Evolutionary conservation across 345 rosid genomes (phyloP).

Genomic region (Zanthoxylum bungeanum): DNA sequence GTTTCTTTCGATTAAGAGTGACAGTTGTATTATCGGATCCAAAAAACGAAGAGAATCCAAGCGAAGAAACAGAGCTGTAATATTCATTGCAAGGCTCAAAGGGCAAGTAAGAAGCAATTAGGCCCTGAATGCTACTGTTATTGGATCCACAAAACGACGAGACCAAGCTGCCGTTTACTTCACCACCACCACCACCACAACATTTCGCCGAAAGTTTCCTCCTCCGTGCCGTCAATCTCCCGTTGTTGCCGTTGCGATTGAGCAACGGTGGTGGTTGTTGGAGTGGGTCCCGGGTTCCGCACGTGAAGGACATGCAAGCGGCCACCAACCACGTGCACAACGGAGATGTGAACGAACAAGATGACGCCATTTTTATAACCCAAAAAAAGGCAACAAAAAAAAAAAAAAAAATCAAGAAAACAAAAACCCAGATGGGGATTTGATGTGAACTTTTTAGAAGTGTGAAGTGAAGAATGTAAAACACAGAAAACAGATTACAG

Average conservation of each 20-base stretch:
- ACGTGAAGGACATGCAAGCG: slow-evolving; percentile 76
- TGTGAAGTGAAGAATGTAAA: slow-evolving; percentile 4
- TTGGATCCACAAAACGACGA: slow-evolving; percentile 43
- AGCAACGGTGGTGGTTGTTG: slow-evolving; percentile 16
- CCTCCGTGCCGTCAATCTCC: slow-evolving; percentile 38
- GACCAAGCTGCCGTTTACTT: slow-evolving; percentile 18
- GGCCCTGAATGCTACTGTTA: slow-evolving; percentile 46
- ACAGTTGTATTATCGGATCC: slow-evolving; percentile 30
- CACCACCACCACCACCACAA: slow-evolving; percentile 17
- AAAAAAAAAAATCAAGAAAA: neutral
- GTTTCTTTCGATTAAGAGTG: slow-evolving; percentile 38
- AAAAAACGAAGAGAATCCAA: slow-evolving; percentile 35
- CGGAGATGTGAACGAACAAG: slow-evolving; percentile 56
- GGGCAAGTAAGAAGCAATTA: slow-evolving; percentile 58
- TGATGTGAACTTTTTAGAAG: neutral
- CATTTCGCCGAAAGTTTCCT: slow-evolving; percentile 37
- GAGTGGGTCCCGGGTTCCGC: slow-evolving; percentile 31
- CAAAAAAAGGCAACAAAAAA: neutral
- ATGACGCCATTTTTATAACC: slow-evolving; percentile 32
- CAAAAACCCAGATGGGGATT: slow-evolving; percentile 5
- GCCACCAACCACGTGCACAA: slow-evolving; percentile 88
- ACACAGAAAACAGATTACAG: too few species aligned
- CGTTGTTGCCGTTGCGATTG: slow-evolving; percentile 16
- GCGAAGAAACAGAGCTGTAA: slow-evolving; percentile 37
- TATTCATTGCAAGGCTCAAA: slow-evolving; percentile 67